Evolutionary conservation across 2,329 filamentous ascomycete genomes (phyloP), one percentile per base, ranked within the genome.

Genomic region (Sarocladiaceae sp.): DNA sequence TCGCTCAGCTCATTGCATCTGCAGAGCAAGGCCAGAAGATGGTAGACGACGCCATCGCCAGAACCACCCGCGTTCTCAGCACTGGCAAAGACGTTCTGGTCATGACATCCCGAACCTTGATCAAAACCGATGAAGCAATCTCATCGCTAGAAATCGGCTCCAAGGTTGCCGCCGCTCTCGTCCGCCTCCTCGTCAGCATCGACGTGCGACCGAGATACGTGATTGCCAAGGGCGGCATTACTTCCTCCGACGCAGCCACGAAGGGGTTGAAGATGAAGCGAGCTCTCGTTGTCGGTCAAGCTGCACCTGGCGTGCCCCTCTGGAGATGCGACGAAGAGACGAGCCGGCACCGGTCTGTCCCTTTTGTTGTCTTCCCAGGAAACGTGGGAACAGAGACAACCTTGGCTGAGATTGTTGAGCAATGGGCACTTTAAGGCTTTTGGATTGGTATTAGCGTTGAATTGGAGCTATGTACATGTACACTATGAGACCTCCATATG

Each of bases 201-300:
- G 56, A 68, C 10, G 62, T 68, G 3, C 61, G 68, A 24, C 76
- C 76, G 7, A 59, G 74, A 45, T 80, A 78, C 54, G 57, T 80
- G 3, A 75, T 80, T 54, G 74, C 75, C 3, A 80, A 75, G 59
- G 76, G 77, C 1, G 76, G 77, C 18, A 80, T 80, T 46, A 80
- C 76, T 0, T 75, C 71, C 2, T 78, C 73, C 0, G 76, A 80
- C 49, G 69, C 70, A 42, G 76, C 76, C 0, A 78, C 72, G 0
- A 78, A 78, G 43, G 73, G 69, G 0, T 52, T 80, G 16, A 61
- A 59, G 24, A 72, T 79, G 59, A 73, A 72, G 50, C 62, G 69
- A 0, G 76, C 76, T 4, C 64, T 62, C 16, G 68, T 81, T 31
- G 60, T 78, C 1, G 76, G 77, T 0, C 76, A 81, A 50, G 76